Conservation (phyloP, 129 eudicot species). For the Calendula officinalis region DNA sequence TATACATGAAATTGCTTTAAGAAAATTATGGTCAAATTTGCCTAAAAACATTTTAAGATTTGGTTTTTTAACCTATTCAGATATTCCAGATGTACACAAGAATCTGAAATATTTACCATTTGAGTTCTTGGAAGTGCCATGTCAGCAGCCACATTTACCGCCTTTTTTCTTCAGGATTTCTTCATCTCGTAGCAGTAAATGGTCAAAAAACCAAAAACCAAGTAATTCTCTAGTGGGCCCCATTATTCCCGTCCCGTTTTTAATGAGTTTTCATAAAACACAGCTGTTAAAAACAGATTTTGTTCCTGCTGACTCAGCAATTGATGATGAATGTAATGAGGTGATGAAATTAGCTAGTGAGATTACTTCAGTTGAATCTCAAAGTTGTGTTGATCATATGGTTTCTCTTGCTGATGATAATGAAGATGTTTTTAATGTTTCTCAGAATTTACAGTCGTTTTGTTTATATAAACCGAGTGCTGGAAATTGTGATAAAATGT, state of each 20-base stretch:
- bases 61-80: slow-evolving; percentile 46
- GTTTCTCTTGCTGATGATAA: slow-evolving; percentile 69
- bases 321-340: slow-evolving; percentile 40
- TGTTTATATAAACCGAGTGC: slow-evolving; percentile 44
- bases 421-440: slow-evolving; percentile 29
- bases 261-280: slow-evolving; percentile 41
- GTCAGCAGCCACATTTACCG: slow-evolving; percentile 40
- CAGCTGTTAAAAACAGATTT: slow-evolving; percentile 32
- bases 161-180: slow-evolving; percentile 61
- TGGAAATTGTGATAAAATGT: neutral
- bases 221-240: slow-evolving; percentile 58
- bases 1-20: slow-evolving; percentile 56
- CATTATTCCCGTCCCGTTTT: slow-evolving; percentile 47
- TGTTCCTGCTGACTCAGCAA: slow-evolving; percentile 36
- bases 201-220: slow-evolving; percentile 47
- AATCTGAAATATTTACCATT: slow-evolving; percentile 26
- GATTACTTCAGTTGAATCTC: slow-evolving; percentile 11
- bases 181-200: slow-evolving; percentile 53
- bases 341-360: slow-evolving; percentile 43
- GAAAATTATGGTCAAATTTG: slow-evolving; percentile 44
- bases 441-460: slow-evolving; percentile 19
- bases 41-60: slow-evolving; percentile 47
- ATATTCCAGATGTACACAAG: slow-evolving; percentile 28
- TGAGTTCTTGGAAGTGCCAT: slow-evolving; percentile 55
- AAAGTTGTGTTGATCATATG: slow-evolving; percentile 25